These are phyloP conservation scores for Pseudocercospora cruenta DNA, from an alignment of 2,329 filamentous ascomycete genomes.

Conservation along the genomic window DNA sequence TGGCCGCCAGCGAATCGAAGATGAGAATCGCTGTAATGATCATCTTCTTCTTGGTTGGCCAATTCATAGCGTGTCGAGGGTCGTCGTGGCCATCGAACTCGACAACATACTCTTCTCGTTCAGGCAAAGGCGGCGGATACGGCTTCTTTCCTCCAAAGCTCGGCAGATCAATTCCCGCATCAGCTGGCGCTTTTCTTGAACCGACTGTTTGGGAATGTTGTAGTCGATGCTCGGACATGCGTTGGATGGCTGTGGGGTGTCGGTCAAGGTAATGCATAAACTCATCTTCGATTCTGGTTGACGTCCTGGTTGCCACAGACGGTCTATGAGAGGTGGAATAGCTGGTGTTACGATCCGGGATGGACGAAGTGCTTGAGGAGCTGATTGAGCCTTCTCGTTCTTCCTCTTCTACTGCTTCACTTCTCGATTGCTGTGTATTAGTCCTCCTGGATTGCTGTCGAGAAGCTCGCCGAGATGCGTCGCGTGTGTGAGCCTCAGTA, in stretches of 20 bases:
- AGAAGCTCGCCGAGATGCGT: neutral
- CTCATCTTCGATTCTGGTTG: conserved; percentile 48
- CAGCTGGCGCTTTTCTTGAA: conserved; percentile 37
- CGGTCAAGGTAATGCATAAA: conserved; percentile 59
- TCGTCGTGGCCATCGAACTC: conserved; percentile 83
- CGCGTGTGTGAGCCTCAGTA: neutral
- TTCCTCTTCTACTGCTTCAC: conserved; percentile 55
- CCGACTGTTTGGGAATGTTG: conserved; percentile 77
- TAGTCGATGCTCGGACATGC: conserved; percentile 65
- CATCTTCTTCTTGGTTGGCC: conserved; percentile 78
- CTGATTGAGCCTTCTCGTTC: conserved; percentile 50
- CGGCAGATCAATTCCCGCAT: conserved; percentile 44
- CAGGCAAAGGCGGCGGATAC: conserved; percentile 69
- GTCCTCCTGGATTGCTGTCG: neutral
- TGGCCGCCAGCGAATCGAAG: conserved; percentile 71
- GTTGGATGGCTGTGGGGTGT: conserved; percentile 68
- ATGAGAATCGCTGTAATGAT: conserved; percentile 69
- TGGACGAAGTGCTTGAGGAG: conserved; percentile 30
- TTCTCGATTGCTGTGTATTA: conserved; percentile 42
- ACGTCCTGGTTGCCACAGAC: conserved; percentile 22
- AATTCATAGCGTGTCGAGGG: conserved; percentile 80
- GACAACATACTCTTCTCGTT: conserved; percentile 76
- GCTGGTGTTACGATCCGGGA: conserved; percentile 33
- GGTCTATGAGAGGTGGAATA: conserved; percentile 7
- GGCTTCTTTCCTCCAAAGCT: conserved; percentile 30